phyloP scores from a whole-genome alignment of 2,329 filamentous ascomycete genomes.

The Cadophora luteo-olivacea region DNA sequence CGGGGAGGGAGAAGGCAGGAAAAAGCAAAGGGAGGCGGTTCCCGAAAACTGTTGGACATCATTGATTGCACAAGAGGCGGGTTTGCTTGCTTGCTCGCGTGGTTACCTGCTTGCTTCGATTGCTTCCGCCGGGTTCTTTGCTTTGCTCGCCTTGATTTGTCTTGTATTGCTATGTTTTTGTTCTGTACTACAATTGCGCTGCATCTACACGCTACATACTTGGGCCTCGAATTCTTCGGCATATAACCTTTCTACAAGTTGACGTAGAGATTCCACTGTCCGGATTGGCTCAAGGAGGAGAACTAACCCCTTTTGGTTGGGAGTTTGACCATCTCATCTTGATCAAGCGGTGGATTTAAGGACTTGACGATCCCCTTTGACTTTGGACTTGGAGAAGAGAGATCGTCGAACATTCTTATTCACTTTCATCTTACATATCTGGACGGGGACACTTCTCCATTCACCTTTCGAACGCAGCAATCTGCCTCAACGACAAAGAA shows the following conservation, averaged over 20 bases:
- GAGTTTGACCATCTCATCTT: not conserved
- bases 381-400: not conserved
- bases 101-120: constrained; percentile 7
- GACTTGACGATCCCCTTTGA: not conserved
- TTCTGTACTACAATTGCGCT: not conserved
- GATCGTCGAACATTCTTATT: constrained; percentile 11
- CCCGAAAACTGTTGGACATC: not conserved
- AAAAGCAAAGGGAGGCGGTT: constrained; percentile 9
- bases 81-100: constrained; percentile 17
- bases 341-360: not conserved
- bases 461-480: constrained; percentile 1
- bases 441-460: not conserved
- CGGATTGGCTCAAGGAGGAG: not conserved
- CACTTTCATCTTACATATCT: not conserved
- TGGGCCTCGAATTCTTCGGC: not conserved
- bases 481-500: not conserved
- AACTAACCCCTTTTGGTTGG: not conserved
- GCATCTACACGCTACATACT: constrained; percentile 12
- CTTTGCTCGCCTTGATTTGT: not conserved
- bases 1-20: not conserved
- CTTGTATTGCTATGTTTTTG: constrained; percentile 14
- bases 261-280: not conserved
- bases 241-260: not conserved
- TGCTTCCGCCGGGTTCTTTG: constrained; percentile 1
- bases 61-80: constrained; percentile 6